Evolutionary conservation across 805 yeast genomes (phyloP).

Genomic region (Maudiozyma saulgeensis): DNA sequence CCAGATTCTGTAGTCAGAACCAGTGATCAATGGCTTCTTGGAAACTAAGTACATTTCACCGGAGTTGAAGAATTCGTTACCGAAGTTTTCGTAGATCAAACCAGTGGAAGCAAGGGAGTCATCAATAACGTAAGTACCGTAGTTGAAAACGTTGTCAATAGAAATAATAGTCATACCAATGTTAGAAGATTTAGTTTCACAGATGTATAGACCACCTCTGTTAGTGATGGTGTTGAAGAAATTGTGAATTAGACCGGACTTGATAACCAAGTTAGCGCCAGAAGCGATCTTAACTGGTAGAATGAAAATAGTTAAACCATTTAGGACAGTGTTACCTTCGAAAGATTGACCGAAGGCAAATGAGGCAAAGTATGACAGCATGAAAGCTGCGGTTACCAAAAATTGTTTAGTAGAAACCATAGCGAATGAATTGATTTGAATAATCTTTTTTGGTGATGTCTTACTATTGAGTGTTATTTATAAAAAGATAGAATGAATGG

Average conservation of each 20-base stretch:
- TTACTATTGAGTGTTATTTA: neutral
- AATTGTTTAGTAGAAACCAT: constrained; percentile 3
- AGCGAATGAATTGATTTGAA: neutral
- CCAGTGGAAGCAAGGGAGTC: constrained; percentile 3
- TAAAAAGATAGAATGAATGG: neutral
- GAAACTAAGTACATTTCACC: neutral
- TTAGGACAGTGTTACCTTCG: neutral
- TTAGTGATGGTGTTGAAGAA: neutral
- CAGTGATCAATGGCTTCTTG: constrained; percentile 1
- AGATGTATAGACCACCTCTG: constrained; percentile 1
- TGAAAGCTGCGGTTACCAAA: constrained; percentile 2
- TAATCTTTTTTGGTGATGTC: neutral
- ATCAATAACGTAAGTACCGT: constrained; percentile 4
- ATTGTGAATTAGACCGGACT: neutral
- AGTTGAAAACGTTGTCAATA: constrained; percentile 1
- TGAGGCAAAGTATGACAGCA: neutral
- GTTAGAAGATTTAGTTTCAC: neutral
- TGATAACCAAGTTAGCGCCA: neutral
- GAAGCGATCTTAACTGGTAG: neutral
- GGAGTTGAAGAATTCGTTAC: constrained; percentile 1
- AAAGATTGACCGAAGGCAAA: constrained; percentile 1
- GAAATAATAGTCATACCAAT: neutral
- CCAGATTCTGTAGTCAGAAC: neutral
- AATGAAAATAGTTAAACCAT: constrained; percentile 1
- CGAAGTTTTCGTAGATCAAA: neutral